A percentile compares a stretch with the other conserved stretches of the same genome.
phyloP scores from a whole-genome alignment of 352 stramenopile genomes.

The Phytophthora fragariae region DNA sequence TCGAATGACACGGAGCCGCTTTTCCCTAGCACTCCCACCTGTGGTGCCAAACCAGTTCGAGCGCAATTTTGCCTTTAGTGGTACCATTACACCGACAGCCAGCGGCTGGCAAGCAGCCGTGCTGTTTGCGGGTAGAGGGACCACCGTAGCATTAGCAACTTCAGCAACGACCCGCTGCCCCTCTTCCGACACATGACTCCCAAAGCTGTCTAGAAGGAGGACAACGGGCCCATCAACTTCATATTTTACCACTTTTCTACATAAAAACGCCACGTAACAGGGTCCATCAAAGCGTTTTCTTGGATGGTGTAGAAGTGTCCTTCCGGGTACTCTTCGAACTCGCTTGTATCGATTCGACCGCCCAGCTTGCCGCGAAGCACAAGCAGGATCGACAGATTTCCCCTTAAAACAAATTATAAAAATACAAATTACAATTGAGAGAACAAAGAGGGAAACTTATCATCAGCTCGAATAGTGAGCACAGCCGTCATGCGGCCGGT shows the following conservation, averaged over 20 bases:
- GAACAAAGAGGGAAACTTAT: constrained; percentile 3
- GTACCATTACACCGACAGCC: constrained; percentile 29
- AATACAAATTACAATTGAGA: constrained; percentile 2
- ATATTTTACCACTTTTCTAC: constrained; percentile 1
- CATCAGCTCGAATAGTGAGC: constrained; percentile 6
- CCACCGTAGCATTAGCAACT: background rate
- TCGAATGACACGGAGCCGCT: background rate
- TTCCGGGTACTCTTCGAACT: background rate
- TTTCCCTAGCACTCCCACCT: too few relatives aligned
- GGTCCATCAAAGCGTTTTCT: constrained; percentile 15
- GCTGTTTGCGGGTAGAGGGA: constrained; percentile 15
- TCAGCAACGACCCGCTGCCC: constrained; percentile 1
- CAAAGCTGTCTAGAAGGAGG: constrained; percentile 14
- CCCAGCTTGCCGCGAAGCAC: constrained; percentile 2
- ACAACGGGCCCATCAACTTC: constrained; percentile 10
- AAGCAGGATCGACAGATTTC: constrained; percentile 7
- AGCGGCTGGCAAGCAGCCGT: constrained; percentile 24
- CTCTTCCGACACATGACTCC: constrained; percentile 6
- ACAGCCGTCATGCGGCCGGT: too few relatives aligned
- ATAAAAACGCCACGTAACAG: background rate
- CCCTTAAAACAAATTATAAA: constrained; percentile 2
- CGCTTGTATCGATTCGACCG: background rate
- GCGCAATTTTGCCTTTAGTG: constrained; percentile 3
- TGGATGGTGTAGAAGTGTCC: background rate
- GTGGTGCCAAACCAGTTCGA: background rate